These are phyloP conservation scores for Ogataea pini DNA, from an alignment of 805 yeast genomes.

Conservation along the genomic window DNA sequence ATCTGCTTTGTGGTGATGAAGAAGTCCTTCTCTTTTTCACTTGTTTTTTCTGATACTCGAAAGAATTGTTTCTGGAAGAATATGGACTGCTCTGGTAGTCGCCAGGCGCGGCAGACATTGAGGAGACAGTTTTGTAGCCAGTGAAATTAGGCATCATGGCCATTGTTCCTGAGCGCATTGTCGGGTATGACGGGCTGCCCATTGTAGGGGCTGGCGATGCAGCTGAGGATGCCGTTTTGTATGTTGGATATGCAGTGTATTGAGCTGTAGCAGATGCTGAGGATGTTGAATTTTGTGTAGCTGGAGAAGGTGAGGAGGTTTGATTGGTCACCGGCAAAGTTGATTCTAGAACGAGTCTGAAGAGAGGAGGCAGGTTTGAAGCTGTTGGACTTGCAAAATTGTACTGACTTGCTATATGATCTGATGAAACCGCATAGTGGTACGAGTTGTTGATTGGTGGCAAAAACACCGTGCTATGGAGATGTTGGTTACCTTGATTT, in stretches of 20 bases:
- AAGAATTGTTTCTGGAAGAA: conserved; percentile 13
- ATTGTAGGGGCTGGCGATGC: neutral
- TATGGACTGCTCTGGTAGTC: conserved; percentile 2
- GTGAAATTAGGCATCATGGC: conserved; percentile 10
- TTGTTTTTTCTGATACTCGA: conserved; percentile 6
- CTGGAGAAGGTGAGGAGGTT: neutral
- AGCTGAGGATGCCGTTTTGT: neutral
- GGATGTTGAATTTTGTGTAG: no score
- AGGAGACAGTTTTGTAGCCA: conserved; percentile 10
- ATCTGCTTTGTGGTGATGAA: conserved; percentile 4
- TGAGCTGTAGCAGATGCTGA: neutral
- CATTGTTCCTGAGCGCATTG: conserved; percentile 6
- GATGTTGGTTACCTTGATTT: neutral
- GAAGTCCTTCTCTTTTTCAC: conserved; percentile 9
- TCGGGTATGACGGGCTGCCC: conserved; percentile 9
- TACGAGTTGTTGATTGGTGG: conserved; percentile 22
- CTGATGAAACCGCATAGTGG: conserved; percentile 13
- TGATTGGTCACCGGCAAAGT: conserved; percentile 24
- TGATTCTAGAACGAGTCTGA: conserved; percentile 30
- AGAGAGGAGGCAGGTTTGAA: conserved; percentile 26
- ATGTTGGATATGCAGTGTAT: conserved; percentile 3
- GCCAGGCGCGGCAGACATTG: conserved; percentile 3
- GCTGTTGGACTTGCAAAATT: conserved; percentile 5
- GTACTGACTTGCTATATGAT: conserved; percentile 8
- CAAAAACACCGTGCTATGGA: conserved; percentile 17